A percentile compares a stretch with the other conserved stretches of the same genome.
Evolutionary conservation across 1,139 yeast genomes (phyloP).

Genomic region (Candida mesenterica): DNA sequence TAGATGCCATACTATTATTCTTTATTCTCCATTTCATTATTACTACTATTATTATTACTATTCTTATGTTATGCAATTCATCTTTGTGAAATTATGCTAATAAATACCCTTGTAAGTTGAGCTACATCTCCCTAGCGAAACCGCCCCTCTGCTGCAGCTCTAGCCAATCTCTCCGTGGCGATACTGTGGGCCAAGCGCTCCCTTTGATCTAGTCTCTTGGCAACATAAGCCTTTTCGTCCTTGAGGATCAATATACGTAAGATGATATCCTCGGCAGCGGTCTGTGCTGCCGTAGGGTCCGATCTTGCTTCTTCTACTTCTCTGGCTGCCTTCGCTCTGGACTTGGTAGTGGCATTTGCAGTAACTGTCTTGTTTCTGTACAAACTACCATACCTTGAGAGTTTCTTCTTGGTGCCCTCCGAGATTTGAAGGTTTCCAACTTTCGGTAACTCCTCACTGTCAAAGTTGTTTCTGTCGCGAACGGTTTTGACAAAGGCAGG

Average conservation of each 20-base stretch:
- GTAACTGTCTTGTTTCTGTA: constrained; percentile 65
- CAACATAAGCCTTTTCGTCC: constrained; percentile 46
- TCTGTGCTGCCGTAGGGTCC: constrained; percentile 56
- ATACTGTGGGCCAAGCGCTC: constrained; percentile 62
- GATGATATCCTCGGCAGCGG: constrained; percentile 63
- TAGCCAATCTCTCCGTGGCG: constrained; percentile 56
- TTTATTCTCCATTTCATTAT: constrained; percentile 1
- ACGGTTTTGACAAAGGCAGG: constrained; percentile 52
- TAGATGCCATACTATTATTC: constrained; percentile 1
- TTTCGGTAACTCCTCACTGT: constrained; percentile 13
- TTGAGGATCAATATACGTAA: constrained; percentile 55
- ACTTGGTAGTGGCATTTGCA: constrained; percentile 69
- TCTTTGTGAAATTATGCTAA: too few relatives aligned
- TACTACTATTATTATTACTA: too few relatives aligned
- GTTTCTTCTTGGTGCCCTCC: constrained; percentile 17
- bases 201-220: constrained; percentile 58
- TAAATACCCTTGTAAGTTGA: too few relatives aligned
- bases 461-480: constrained; percentile 42
- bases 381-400: constrained; percentile 50
- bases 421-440: constrained; percentile 6
- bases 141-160: constrained; percentile 46
- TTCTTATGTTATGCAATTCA: too few relatives aligned
- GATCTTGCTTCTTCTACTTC: constrained; percentile 53
- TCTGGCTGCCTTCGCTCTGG: constrained; percentile 52
- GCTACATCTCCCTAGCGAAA: constrained; percentile 14